Base-by-base conservation (phyloP, 2,329 filamentous ascomycete genomes). In the Cadophora gregata region DNA sequence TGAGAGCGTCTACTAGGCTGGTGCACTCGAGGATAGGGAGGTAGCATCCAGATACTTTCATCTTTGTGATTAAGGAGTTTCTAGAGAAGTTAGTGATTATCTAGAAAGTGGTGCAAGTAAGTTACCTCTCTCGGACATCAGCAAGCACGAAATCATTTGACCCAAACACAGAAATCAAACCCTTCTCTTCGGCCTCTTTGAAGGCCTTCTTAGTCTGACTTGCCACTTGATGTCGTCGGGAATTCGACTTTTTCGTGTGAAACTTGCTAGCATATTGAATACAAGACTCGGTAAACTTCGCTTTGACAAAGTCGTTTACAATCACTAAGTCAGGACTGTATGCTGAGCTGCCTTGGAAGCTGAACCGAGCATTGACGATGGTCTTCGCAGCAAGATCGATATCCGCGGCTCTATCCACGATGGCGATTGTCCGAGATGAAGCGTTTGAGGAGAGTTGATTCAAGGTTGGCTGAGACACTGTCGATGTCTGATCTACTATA, bases 321-420 rank as follows among this genome's bases (percentile, higher is more conserved):
- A 90, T 76, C 0, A 90, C 84, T 0, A 89, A 33, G 71, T 90
- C 87, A 0, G 88, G 88, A 0, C 86, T 84, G 72, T 89, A 90
- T 0, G 86, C 81, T 0, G 87, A 89, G 1, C 76, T 79, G 2
- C 87, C 87, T 1, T 83, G 79, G 33, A 88, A 85, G 16, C 78
- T 77, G 70, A 89, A 85, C 1, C 86, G 80, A 1, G 87, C 85
- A 0, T 78, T 78, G 0, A 85, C 81, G 0, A 90, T 78, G 1
- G 81, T 79, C 64, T 80, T 77, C 0, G 88, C 88, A 0, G 88
- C 86, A 2, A 76, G 72, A 6, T 80, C 74, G 1, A 90, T 68
- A 69, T 89, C 80, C 12, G 85, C 86, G 2, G 84, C 86, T 24
- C 88, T 81, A 72, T 90, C 88, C 1, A 90, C 86, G 0, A 91